Percentiles rank a stretch among this genome's conserved stretches.
Conservation (phyloP, 768 basidiomycete genomes). For the Trametes coccinea region DNA sequence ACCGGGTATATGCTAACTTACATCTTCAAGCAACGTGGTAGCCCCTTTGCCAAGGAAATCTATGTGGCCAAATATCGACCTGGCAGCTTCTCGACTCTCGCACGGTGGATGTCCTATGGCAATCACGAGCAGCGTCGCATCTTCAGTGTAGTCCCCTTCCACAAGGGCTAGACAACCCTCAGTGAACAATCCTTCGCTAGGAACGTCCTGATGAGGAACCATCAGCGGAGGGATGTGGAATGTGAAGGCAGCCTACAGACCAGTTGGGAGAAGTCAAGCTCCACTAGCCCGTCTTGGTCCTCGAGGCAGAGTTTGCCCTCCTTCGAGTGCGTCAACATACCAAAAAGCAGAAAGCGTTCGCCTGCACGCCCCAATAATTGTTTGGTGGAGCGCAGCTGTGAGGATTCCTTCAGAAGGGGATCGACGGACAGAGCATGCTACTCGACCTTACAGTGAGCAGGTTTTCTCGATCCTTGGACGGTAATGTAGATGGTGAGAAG, state of each 20-base stretch:
- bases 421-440: background rate
- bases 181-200: slow-evolving; percentile 93
- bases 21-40: slow-evolving; percentile 89
- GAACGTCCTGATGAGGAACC: slow-evolving; percentile 58
- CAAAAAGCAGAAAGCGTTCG: slow-evolving; percentile 88
- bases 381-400: slow-evolving; percentile 90
- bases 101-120: slow-evolving; percentile 98
- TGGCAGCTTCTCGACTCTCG: slow-evolving; percentile 80
- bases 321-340: slow-evolving; percentile 87
- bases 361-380: slow-evolving; percentile 90
- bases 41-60: slow-evolving; percentile 97
- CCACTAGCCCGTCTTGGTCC: slow-evolving; percentile 89
- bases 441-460: slow-evolving; percentile 73
- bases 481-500: slow-evolving; percentile 93
- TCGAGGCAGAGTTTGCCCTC: slow-evolving; percentile 91
- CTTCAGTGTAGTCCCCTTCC: slow-evolving; percentile 95
- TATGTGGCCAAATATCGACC: slow-evolving; percentile 95
- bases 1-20: slow-evolving; percentile 38
- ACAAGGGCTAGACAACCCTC: slow-evolving; percentile 95
- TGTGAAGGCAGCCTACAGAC: slow-evolving; percentile 44
- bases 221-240: too few relatives aligned
- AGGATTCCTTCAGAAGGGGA: slow-evolving; percentile 4
- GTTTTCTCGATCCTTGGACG: slow-evolving; percentile 82
- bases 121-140: slow-evolving; percentile 82
- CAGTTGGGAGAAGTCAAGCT: slow-evolving; percentile 83